A percentile compares a stretch with the other conserved stretches of the same genome.
Conservation (phyloP, 768 basidiomycete genomes). For the Rhizopogon vesiculosus region DNA sequence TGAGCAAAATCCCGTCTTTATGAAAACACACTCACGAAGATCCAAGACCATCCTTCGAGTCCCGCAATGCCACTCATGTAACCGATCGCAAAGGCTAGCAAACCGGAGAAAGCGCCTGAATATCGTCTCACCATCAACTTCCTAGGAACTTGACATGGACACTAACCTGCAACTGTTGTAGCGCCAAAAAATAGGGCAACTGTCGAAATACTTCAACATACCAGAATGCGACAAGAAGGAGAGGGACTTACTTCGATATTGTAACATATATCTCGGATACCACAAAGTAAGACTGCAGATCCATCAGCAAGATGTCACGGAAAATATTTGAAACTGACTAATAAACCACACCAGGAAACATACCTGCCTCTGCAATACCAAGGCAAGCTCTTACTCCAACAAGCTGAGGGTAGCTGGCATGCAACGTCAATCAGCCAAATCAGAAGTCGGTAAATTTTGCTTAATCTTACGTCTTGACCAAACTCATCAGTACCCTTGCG, state of each 20-base stretch:
- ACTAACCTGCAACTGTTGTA: constrained; percentile 50
- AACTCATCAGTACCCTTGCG: constrained; percentile 55
- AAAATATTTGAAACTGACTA: constrained; percentile 39
- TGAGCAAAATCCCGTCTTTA: background rate
- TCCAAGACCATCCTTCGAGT: constrained; percentile 61
- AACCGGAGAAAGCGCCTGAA: constrained; percentile 50
- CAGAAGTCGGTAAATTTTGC: background rate
- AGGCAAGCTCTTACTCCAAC: constrained; percentile 54
- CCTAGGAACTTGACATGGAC: background rate
- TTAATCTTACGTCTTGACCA: constrained; percentile 53
- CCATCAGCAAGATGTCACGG: background rate
- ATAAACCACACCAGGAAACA: constrained; percentile 72
- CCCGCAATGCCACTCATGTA: constrained; percentile 45
- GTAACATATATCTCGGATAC: constrained; percentile 62
- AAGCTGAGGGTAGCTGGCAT: constrained; percentile 53
- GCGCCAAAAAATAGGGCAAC: constrained; percentile 64
- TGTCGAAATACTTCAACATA: background rate
- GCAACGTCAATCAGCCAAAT: background rate
- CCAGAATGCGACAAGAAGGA: no score
- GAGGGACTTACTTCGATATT: constrained; percentile 32
- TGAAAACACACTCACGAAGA: constrained; percentile 41
- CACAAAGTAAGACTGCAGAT: constrained; percentile 51
- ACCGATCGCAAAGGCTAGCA: constrained; percentile 51
- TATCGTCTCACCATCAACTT: background rate
- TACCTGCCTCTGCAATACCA: constrained; percentile 63